phyloP scores from a whole-genome alignment of 441 rosid species.

The Mallotus japonicus region DNA sequence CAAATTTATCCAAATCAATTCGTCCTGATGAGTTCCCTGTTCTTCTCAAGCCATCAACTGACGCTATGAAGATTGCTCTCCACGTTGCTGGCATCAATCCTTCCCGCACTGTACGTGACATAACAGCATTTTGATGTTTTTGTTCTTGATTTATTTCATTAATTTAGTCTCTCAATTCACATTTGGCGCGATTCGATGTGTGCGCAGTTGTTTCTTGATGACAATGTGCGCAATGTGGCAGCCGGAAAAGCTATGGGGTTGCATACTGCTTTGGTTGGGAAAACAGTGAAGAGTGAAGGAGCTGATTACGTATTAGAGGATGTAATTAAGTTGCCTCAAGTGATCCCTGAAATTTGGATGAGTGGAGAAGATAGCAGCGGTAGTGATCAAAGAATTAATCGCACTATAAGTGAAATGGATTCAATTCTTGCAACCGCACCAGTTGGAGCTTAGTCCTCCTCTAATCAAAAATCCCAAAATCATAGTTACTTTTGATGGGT shows the following conservation, averaged over 20 bases:
- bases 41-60: conserved; percentile 68
- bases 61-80: conserved; percentile 70
- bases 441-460: conserved; percentile 36
- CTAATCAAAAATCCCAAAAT: not conserved
- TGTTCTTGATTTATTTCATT: not conserved
- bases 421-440: conserved; percentile 28
- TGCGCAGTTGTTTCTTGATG: conserved; percentile 73
- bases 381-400: conserved; percentile 38
- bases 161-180: not conserved
- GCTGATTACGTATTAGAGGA: conserved; percentile 62
- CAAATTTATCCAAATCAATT: conserved; percentile 47
- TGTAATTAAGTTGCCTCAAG: conserved; percentile 44
- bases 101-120: conserved; percentile 46
- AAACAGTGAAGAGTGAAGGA: conserved; percentile 49
- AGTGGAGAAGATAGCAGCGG: conserved; percentile 28
- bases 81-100: conserved; percentile 57
- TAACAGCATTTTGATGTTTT: not conserved
- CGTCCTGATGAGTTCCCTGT: conserved; percentile 69
- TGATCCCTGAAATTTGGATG: conserved; percentile 69
- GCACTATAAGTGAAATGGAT: conserved; percentile 48
- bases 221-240: conserved; percentile 56
- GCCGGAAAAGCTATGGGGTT: conserved; percentile 78
- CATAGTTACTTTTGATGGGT: not conserved
- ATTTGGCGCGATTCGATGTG: not conserved
- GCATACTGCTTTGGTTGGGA: conserved; percentile 72